Percentiles rank a stretch among this genome's conserved stretches.
Evolutionary conservation across 805 yeast species (phyloP).

Genomic region (Wickerhamomyces pijperi): DNA sequence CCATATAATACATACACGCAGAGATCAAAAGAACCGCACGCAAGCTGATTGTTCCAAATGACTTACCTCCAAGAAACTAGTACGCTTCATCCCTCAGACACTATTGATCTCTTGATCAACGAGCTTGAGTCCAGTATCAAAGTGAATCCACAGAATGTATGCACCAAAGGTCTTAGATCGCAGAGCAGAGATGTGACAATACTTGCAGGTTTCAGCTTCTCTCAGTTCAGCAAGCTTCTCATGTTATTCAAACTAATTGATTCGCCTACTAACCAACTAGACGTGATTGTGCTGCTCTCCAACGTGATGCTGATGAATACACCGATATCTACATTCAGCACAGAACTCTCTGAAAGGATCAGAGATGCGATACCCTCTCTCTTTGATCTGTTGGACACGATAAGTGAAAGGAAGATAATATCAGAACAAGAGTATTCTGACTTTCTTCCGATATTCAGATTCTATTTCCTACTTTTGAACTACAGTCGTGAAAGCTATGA

Average conservation of each 20-base stretch:
- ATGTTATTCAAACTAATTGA: not conserved
- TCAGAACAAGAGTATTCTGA: conserved; percentile 15
- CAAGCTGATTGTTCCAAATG: too few relatives aligned
- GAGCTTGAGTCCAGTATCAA: too few relatives aligned
- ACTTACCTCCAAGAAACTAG: not conserved
- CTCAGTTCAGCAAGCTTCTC: not conserved
- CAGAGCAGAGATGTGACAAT: not conserved
- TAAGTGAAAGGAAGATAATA: conserved; percentile 17
- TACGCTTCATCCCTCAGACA: not conserved
- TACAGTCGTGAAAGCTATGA: conserved; percentile 1
- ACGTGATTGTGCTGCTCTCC: conserved; percentile 12
- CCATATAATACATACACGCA: too few relatives aligned
- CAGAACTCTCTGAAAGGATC: not conserved
- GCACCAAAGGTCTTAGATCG: not conserved
- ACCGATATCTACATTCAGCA: conserved; percentile 5
- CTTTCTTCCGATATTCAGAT: conserved; percentile 17
- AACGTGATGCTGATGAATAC: conserved; percentile 14
- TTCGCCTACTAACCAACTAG: conserved; percentile 6
- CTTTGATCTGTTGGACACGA: conserved; percentile 9
- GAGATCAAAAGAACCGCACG: too few relatives aligned
- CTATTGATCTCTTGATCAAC: not conserved
- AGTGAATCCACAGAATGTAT: not conserved
- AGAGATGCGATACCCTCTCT: conserved; percentile 7
- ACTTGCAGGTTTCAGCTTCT: not conserved
- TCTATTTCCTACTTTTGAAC: conserved; percentile 14